Conservation (phyloP, 2,329 filamentous ascomycete species). For the Colletotrichum filicis region DNA sequence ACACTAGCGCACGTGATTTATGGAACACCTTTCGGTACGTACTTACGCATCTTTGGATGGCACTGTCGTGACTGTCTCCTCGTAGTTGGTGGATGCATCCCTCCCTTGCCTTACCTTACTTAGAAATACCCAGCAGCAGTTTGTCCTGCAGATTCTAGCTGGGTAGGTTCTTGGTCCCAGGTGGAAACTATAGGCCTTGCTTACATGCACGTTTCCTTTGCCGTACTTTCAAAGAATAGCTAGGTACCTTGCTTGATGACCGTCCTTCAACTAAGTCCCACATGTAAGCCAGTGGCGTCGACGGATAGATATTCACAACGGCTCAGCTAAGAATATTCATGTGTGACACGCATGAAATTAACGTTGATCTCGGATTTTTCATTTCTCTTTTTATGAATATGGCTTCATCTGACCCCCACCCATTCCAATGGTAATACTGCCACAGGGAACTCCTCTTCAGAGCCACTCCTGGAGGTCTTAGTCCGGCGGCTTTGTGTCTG, state of each 20-base stretch:
- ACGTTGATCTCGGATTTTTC: not conserved
- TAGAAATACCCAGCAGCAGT: not conserved
- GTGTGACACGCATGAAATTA: not conserved
- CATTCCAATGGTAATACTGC: not conserved
- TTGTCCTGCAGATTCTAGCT: not conserved
- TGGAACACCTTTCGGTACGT: not conserved
- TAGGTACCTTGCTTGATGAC: not conserved
- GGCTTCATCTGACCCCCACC: not conserved
- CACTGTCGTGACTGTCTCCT: not conserved
- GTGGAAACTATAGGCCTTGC: not conserved
- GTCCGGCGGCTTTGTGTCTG: conserved; percentile 59
- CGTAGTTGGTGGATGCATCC: not conserved
- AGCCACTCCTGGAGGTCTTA: not conserved
- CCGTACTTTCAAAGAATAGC: not conserved
- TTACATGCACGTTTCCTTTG: not conserved
- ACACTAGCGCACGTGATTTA: conserved; percentile 1
- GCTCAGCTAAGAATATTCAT: not conserved
- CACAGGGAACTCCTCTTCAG: not conserved
- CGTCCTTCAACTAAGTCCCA: not conserved
- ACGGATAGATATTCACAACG: not conserved
- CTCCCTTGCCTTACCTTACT: not conserved
- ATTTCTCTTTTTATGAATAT: not conserved
- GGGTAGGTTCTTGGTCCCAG: not conserved
- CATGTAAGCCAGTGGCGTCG: not conserved
- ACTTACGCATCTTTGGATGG: not conserved